Evolutionary conservation across 768 basidiomycete species (phyloP).

Genomic region (Aureoboletus auriporus): DNA sequence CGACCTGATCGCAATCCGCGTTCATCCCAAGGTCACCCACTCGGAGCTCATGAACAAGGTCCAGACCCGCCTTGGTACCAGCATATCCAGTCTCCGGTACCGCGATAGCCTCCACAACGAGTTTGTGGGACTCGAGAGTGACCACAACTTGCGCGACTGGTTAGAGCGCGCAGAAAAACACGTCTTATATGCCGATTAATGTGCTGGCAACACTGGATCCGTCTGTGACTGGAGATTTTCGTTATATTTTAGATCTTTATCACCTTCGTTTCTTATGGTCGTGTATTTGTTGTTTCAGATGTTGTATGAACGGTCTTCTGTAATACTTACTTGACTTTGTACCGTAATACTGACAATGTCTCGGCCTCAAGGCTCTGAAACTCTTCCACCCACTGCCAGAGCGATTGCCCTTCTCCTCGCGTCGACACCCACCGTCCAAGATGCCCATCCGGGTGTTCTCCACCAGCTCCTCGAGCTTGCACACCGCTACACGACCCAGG

Average conservation of each 20-base stretch:
- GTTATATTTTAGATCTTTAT: constrained; percentile 29
- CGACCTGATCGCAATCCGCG: constrained; percentile 94
- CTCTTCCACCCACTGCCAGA: constrained; percentile 80
- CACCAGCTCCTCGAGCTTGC: constrained; percentile 87
- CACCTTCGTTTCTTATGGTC: constrained; percentile 14
- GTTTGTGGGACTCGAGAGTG: constrained; percentile 59
- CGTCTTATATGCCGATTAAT: constrained; percentile 73
- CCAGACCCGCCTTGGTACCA: constrained; percentile 75
- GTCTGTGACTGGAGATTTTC: constrained; percentile 8
- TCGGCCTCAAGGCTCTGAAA: constrained; percentile 46
- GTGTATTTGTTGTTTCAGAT: constrained; percentile 8
- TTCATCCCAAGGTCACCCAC: constrained; percentile 88
- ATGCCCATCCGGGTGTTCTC: constrained; percentile 81
- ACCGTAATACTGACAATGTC: constrained; percentile 32
- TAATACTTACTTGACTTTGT: constrained; percentile 11
- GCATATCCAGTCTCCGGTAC: constrained; percentile 67
- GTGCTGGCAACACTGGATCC: constrained; percentile 5
- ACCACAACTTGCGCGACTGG: constrained; percentile 68
- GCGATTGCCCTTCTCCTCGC: constrained; percentile 81
- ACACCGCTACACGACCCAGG: constrained; percentile 78
- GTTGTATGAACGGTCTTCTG: background rate
- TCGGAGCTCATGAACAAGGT: constrained; percentile 90
- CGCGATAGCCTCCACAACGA: constrained; percentile 66
- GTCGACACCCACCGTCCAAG: constrained; percentile 79
- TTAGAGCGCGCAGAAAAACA: constrained; percentile 77